Evolutionary conservation across 192 early-diverging fungal genomes (phyloP), one percentile per base, ranked within the genome.

Genomic region (Rhizophlyctis rosea): DNA sequence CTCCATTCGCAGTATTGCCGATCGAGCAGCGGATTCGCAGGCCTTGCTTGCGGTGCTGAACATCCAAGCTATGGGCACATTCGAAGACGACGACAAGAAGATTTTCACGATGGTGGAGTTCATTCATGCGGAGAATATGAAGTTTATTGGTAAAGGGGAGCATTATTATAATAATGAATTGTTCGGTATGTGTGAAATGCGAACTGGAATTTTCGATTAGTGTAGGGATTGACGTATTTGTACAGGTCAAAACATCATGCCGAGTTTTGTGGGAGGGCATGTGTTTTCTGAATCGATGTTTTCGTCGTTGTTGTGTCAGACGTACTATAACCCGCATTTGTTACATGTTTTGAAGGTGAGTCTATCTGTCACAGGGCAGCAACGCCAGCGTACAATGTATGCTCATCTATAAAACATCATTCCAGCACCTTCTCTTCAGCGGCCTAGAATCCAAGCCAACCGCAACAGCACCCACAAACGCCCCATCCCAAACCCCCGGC

Each of bases 91-190:
- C n/a, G 54, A 57, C 14, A 23, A 29, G 34, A 47, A 71, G 36
- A 82, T 82, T 49, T 88, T 89, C 75, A 71, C 87, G 53, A 82
- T 79, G 25, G 82, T 88, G 50, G 88, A 90, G 74, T 88, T 88
- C 64, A 74, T 86, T 50, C 80, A 88, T 62, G 18, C 74, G 72
- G 66, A 90, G 63, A 89, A 87, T 64, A 86, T 88, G 75, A 88
- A 90, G 73, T 82, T 89, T 61, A 80, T 90, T 39, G 88, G 89
- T 28, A 77, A 85, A 49, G 79, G 75, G 24, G 81, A 82, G 58
- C 76, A 77, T 2, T 66, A 80, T n/a, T 72, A 71, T 30, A 78
- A 76, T 64, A 70, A 80, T 56, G 81, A 83, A 47, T 69, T 84
- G 28, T 76, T 76, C 31, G 58, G 48, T 61, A 70, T 21, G n/a